These are phyloP conservation scores for Endoconidiophora polonica DNA, from an alignment of 2,329 filamentous ascomycete species.

Conservation along the genomic window DNA sequence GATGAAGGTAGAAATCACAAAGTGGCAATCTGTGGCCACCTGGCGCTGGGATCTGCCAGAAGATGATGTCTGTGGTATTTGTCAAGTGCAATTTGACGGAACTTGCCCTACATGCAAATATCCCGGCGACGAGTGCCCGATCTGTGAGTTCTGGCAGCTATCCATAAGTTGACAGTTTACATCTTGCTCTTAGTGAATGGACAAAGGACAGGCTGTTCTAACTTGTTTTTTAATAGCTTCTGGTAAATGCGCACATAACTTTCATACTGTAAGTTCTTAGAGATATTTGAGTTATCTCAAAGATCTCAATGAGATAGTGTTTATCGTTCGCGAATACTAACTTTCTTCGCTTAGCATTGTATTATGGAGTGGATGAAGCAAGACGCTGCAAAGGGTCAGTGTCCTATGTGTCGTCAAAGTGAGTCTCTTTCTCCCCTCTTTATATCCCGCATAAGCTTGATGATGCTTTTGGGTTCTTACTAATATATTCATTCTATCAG, in stretches of 20 bases:
- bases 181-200: neutral
- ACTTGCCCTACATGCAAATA: slow-evolving; percentile 98
- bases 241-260: slow-evolving; percentile 92
- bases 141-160: slow-evolving; percentile 43
- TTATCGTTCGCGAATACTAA: neutral
- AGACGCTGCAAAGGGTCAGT: slow-evolving; percentile 81
- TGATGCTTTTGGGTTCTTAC: neutral
- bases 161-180: neutral
- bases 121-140: slow-evolving; percentile 84
- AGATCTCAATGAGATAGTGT: slow-evolving; percentile 13
- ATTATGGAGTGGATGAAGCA: slow-evolving; percentile 93
- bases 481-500: neutral
- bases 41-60: slow-evolving; percentile 98
- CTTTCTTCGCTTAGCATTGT: slow-evolving; percentile 50
- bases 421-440: slow-evolving; percentile 18
- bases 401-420: slow-evolving; percentile 97
- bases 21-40: slow-evolving; percentile 86
- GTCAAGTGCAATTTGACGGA: slow-evolving; percentile 92
- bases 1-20: slow-evolving; percentile 92
- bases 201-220: neutral
- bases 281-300: neutral
- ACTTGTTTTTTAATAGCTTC: slow-evolving; percentile 43
- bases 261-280: slow-evolving; percentile 62
- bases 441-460: neutral
- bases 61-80: slow-evolving; percentile 96